Percentiles rank a stretch among this genome's conserved stretches.
Conservation (phyloP, 1,284 basidiomycete genomes). For the Phlebopus sp. region DNA sequence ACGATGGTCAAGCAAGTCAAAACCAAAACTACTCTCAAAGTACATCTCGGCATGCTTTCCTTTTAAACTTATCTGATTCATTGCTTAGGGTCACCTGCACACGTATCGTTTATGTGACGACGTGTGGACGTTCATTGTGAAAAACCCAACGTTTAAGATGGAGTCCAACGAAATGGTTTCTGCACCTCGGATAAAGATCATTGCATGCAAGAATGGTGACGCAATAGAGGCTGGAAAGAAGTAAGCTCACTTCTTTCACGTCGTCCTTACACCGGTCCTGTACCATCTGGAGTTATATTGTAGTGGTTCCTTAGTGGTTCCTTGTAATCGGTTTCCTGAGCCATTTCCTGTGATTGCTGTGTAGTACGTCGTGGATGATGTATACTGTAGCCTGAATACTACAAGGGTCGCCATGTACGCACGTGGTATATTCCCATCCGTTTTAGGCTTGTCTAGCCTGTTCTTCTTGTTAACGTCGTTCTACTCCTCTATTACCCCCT, state of each 20-base stretch:
- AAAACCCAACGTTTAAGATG: conserved; percentile 91
- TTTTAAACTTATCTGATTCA: conserved; percentile 6
- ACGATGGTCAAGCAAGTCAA: conserved; percentile 89
- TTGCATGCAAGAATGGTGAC: conserved; percentile 93
- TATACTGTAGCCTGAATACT: too few species aligned
- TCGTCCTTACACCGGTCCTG: background rate
- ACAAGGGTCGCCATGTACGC: conserved; percentile 16
- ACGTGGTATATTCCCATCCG: conserved; percentile 30
- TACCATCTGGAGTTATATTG: conserved; percentile 16
- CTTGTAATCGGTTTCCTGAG: conserved; percentile 19
- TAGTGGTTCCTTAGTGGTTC: conserved; percentile 20
- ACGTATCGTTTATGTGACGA: conserved; percentile 96
- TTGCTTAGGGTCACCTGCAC: conserved; percentile 74
- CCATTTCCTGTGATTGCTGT: too few species aligned
- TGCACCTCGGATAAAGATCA: conserved; percentile 86
- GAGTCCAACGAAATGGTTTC: conserved; percentile 82
- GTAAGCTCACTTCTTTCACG: conserved; percentile 11
- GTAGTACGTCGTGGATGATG: too few species aligned
- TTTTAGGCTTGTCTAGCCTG: conserved; percentile 9
- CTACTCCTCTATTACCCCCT: background rate
- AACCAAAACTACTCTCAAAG: conserved; percentile 89
- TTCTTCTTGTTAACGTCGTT: conserved; percentile 13
- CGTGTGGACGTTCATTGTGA: conserved; percentile 96
- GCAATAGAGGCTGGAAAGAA: conserved; percentile 72
- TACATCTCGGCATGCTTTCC: conserved; percentile 33